A percentile compares a stretch with the other conserved stretches of the same genome.
Evolutionary conservation across 2,329 filamentous ascomycete genomes (phyloP).

Genomic region (Fusarium sp.): DNA sequence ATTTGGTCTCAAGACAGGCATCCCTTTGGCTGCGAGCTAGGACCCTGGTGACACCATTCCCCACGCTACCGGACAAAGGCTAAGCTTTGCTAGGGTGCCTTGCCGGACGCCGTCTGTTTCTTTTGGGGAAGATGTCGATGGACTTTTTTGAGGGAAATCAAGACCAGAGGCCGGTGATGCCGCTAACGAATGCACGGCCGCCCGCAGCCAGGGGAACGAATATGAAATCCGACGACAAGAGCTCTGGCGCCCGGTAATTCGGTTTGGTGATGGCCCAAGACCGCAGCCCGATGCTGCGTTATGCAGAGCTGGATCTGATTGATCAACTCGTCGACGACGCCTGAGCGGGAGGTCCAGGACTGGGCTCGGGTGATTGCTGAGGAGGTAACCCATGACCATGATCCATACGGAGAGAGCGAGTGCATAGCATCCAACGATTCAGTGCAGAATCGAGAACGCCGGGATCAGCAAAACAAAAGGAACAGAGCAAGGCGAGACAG

Average conservation of each 20-base stretch:
- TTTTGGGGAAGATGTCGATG: constrained; percentile 28
- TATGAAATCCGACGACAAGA: constrained; percentile 24
- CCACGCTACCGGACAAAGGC: constrained; percentile 32
- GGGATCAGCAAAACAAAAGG: constrained; percentile 8
- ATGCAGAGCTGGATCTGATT: background rate
- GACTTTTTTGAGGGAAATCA: constrained; percentile 35
- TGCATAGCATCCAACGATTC: constrained; percentile 18
- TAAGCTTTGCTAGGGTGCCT: constrained; percentile 39
- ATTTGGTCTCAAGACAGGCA: constrained; percentile 26
- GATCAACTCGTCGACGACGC: background rate
- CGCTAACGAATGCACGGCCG: constrained; percentile 40
- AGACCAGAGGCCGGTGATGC: constrained; percentile 11
- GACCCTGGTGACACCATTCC: constrained; percentile 35
- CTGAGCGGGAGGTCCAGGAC: constrained; percentile 5
- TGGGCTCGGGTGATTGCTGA: background rate
- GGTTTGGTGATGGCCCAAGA: background rate
- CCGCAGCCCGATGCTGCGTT: constrained; percentile 1
- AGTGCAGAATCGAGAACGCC: constrained; percentile 14
- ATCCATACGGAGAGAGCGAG: constrained; percentile 6
- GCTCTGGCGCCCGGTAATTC: constrained; percentile 1
- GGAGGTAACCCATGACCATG: constrained; percentile 17
- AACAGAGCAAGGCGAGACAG: constrained; percentile 24
- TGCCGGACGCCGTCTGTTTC: constrained; percentile 31
- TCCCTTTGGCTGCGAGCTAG: constrained; percentile 11
- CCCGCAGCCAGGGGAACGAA: constrained; percentile 18